Conservation (phyloP, 1,139 yeast species). For the Geotrichum histeridarum region DNA sequence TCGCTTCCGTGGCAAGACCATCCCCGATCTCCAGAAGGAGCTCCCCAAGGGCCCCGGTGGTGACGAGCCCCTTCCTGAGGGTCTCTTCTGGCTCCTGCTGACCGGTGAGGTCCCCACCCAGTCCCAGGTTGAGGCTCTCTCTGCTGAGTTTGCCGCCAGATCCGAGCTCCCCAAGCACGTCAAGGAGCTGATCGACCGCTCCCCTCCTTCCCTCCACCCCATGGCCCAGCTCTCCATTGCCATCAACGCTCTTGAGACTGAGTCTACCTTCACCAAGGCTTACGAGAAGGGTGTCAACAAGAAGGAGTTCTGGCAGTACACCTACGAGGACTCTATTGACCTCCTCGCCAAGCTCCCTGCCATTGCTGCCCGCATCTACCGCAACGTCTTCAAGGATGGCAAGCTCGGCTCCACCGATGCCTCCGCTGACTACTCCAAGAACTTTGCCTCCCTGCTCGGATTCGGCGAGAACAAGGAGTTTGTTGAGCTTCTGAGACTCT, state of each 20-base stretch:
- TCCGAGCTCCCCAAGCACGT: constrained; percentile 55
- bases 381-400: constrained; percentile 71
- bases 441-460: constrained; percentile 83
- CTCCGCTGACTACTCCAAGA: constrained; percentile 85
- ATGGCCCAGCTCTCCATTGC: constrained; percentile 71
- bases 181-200: constrained; percentile 47
- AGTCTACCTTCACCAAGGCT: constrained; percentile 57
- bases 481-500: constrained; percentile 87
- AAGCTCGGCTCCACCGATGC: constrained; percentile 65
- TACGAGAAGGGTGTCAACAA: constrained; percentile 63
- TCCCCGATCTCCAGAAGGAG: constrained; percentile 88
- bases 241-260: constrained; percentile 58
- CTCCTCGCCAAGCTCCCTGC: constrained; percentile 62
- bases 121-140: constrained; percentile 49
- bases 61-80: constrained; percentile 56
- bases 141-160: constrained; percentile 55
- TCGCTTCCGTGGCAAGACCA: constrained; percentile 96
- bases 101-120: constrained; percentile 61
- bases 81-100: constrained; percentile 56
- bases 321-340: constrained; percentile 60
- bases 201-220: constrained; percentile 58
- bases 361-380: constrained; percentile 62
- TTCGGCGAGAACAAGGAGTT: constrained; percentile 75
- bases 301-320: constrained; percentile 64
- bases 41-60: constrained; percentile 94